A percentile compares a stretch with the other conserved stretches of the same genome.
Evolutionary conservation across 495 filamentous ascomycete species (phyloP).

Genomic region (Talaromyces liani): DNA sequence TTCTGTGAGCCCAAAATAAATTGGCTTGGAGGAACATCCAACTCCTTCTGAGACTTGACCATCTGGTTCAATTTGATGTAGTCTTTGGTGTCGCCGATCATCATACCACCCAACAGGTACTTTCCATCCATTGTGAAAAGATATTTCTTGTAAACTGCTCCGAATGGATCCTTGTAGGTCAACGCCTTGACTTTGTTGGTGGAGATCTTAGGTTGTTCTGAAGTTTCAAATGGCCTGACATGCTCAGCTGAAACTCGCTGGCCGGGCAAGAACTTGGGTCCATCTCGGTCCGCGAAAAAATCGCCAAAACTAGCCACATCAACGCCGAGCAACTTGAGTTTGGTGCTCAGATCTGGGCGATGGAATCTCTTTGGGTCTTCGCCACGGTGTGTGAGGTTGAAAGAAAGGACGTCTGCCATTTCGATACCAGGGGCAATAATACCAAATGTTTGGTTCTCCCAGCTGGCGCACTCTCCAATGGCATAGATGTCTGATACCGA

Average conservation of each 20-base stretch:
- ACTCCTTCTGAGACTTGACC: conserved; percentile 77
- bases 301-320: conserved; percentile 95
- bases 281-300: conserved; percentile 90
- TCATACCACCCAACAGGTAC: conserved; percentile 92
- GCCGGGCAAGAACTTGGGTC: conserved; percentile 66
- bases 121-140: conserved; percentile 90
- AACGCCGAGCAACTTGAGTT: conserved; percentile 86
- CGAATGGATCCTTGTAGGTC: conserved; percentile 89
- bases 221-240: conserved; percentile 10
- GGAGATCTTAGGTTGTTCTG: conserved; percentile 23
- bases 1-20: conserved; percentile 82
- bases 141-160: conserved; percentile 95
- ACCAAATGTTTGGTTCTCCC: conserved; percentile 89
- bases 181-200: conserved; percentile 66
- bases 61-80: conserved; percentile 93
- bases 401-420: conserved; percentile 94
- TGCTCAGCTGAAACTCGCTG: conserved; percentile 24
- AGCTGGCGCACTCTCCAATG: conserved; percentile 91
- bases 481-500: conserved; percentile 74
- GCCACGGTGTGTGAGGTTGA: conserved; percentile 83
- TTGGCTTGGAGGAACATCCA: conserved; percentile 78
- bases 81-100: conserved; percentile 94
- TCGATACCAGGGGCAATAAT: conserved; percentile 92
- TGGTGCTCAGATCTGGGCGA: conserved; percentile 85
- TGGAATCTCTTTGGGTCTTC: conserved; percentile 68